phyloP scores from a whole-genome alignment of 495 filamentous ascomycete species.

The Penicillium manginii region DNA sequence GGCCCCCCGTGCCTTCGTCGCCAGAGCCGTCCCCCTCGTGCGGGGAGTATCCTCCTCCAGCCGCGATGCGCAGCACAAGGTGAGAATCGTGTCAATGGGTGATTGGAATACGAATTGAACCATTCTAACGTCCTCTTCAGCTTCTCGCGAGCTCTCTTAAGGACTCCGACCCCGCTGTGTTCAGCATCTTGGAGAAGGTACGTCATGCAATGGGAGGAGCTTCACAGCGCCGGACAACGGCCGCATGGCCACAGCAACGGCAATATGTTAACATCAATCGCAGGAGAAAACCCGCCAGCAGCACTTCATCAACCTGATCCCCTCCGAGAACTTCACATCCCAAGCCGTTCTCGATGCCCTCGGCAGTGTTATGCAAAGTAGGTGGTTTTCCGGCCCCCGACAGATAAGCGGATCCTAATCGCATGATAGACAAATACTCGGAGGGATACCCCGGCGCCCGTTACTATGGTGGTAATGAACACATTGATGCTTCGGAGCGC shows the following conservation, averaged over 20 bases:
- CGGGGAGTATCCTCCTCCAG: constrained; percentile 44
- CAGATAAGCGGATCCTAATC: constrained; percentile 13
- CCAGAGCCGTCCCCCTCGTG: constrained; percentile 30
- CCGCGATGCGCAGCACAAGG: constrained; percentile 50
- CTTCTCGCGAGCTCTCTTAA: constrained; percentile 77
- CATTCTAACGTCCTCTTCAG: constrained; percentile 46
- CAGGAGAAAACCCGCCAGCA: constrained; percentile 95
- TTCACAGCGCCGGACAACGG: background rate
- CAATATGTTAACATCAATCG: constrained; percentile 18
- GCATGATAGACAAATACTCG: constrained; percentile 87
- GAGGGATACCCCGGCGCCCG: constrained; percentile 96
- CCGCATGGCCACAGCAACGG: background rate
- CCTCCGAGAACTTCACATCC: constrained; percentile 98
- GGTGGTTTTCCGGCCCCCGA: constrained; percentile 30
- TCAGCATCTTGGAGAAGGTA: constrained; percentile 88
- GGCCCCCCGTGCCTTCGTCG: constrained; percentile 27
- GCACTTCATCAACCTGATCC: constrained; percentile 98
- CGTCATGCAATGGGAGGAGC: constrained; percentile 22
- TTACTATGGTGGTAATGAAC: constrained; percentile 97
- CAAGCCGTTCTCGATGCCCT: constrained; percentile 95
- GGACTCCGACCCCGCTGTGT: constrained; percentile 84
- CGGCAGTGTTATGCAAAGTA: constrained; percentile 98
- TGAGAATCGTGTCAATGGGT: constrained; percentile 25
- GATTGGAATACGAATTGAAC: background rate
- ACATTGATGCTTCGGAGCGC: constrained; percentile 87